Evolutionary conservation across 305 asterid genomes (phyloP).

Genomic region (Rubia peregrina): DNA sequence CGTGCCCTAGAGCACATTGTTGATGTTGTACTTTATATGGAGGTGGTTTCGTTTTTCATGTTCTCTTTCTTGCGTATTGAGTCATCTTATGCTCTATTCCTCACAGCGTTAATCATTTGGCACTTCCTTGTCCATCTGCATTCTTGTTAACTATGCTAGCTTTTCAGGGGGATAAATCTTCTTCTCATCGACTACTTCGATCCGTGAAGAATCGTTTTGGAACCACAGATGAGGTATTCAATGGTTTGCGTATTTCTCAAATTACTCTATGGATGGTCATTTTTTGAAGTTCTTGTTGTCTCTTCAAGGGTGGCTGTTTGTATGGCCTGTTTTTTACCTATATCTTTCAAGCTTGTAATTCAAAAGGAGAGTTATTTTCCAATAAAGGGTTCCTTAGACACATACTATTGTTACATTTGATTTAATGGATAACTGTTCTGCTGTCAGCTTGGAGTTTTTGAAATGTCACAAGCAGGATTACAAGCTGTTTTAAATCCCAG

Average conservation of each 20-base stretch:
- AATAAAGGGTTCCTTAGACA: background rate
- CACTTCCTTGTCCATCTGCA: slow-evolving; percentile 13
- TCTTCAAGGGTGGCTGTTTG: background rate
- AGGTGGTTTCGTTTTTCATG: slow-evolving; percentile 49
- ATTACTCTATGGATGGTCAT: background rate
- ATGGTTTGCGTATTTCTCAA: slow-evolving; percentile 11
- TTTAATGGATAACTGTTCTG: slow-evolving; percentile 7
- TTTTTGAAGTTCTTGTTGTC: background rate
- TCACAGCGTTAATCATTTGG: background rate
- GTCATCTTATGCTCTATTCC: slow-evolving; percentile 8
- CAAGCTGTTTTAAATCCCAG: slow-evolving; percentile 81
- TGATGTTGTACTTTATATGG: slow-evolving; percentile 92
- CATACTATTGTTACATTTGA: background rate
- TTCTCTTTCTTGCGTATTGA: slow-evolving; percentile 19
- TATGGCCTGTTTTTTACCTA: background rate
- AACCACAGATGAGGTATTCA: slow-evolving; percentile 88
- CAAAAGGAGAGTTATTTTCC: background rate
- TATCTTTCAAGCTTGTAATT: slow-evolving; percentile 7
- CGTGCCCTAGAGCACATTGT: slow-evolving; percentile 93
- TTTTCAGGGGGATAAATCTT: slow-evolving; percentile 80
- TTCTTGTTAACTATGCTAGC: slow-evolving; percentile 19
- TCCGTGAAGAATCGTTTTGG: slow-evolving; percentile 94
- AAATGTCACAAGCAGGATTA: slow-evolving; percentile 69
- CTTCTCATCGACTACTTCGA: slow-evolving; percentile 84
- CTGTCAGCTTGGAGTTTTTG: slow-evolving; percentile 89